These are phyloP conservation scores for Pyrenula massariospora DNA, from an alignment of 495 filamentous ascomycete genomes.

Conservation along the genomic window DNA sequence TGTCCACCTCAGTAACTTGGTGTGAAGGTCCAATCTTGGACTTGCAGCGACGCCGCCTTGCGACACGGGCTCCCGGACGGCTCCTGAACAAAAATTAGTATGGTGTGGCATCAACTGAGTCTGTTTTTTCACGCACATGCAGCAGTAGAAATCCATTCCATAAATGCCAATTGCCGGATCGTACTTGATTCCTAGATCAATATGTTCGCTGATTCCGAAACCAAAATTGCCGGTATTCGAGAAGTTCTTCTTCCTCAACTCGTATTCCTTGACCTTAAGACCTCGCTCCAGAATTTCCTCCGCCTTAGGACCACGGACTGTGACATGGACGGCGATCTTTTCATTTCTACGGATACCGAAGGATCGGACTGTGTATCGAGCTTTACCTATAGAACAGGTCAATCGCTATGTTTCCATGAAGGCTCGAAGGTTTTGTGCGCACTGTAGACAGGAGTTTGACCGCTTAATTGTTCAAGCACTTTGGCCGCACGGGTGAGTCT, in stretches of 20 bases:
- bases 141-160: slow-evolving; percentile 99
- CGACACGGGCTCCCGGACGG: slow-evolving; percentile 94
- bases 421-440: slow-evolving; percentile 18
- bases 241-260: slow-evolving; percentile 98
- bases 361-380: slow-evolving; percentile 99
- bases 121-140: slow-evolving; percentile 59
- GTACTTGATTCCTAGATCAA: slow-evolving; percentile 99
- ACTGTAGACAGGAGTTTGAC: slow-evolving; percentile 99
- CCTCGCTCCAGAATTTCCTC: slow-evolving; percentile 99
- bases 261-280: slow-evolving; percentile 99
- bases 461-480: slow-evolving; percentile 97
- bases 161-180: slow-evolving; percentile 99
- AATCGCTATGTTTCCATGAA: too few species aligned
- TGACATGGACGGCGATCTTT: slow-evolving; percentile 99
- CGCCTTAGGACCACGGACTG: slow-evolving; percentile 98
- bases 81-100: slow-evolving; percentile 36
- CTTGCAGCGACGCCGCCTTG: slow-evolving; percentile 85
- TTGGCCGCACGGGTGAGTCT: slow-evolving; percentile 99
- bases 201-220: slow-evolving; percentile 99
- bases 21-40: slow-evolving; percentile 74
- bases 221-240: slow-evolving; percentile 99
- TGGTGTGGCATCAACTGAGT: neutral
- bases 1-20: slow-evolving; percentile 86
- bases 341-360: slow-evolving; percentile 99
- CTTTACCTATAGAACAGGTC: slow-evolving; percentile 66